These are phyloP conservation scores for Straminergon stramineum DNA, from an alignment of 225 moss, liverwort and hornwort species.

Conservation along the genomic window DNA sequence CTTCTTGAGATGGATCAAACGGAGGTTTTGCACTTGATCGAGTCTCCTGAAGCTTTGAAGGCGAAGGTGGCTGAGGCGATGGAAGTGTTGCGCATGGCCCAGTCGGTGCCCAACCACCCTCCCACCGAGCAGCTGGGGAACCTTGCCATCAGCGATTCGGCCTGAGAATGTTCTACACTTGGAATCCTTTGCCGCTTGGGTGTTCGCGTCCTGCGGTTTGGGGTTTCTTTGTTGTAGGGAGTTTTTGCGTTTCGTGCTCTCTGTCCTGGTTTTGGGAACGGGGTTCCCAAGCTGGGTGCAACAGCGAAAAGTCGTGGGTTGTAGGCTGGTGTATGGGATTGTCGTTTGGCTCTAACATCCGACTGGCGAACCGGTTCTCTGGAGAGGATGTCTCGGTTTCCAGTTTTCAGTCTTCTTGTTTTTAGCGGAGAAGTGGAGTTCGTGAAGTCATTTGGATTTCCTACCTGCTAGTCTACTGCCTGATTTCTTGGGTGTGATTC, in stretches of 20 bases:
- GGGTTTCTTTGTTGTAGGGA: neutral
- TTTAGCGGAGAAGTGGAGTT: slow-evolving; percentile 18
- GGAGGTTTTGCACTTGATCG: slow-evolving; percentile 94
- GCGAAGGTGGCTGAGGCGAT: slow-evolving; percentile 94
- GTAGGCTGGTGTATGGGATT: neutral
- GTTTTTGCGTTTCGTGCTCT: slow-evolving; percentile 19
- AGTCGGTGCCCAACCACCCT: slow-evolving; percentile 37
- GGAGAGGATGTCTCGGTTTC: neutral
- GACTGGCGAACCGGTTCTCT: neutral
- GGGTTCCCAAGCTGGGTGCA: neutral
- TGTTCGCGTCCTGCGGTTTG: neutral
- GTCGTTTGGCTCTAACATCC: neutral
- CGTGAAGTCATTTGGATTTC: neutral
- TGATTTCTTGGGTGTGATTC: slow-evolving; percentile 4
- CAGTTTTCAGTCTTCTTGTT: slow-evolving; percentile 7
- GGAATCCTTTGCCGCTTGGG: neutral
- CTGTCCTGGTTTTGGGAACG: neutral
- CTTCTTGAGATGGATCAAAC: slow-evolving; percentile 98
- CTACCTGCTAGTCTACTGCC: neutral
- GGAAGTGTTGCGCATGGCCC: slow-evolving; percentile 92
- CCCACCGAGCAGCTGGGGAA: slow-evolving; percentile 71
- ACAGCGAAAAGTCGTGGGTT: slow-evolving; percentile 14
- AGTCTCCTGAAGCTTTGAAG: slow-evolving; percentile 88
- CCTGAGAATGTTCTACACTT: slow-evolving; percentile 2
- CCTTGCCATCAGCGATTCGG: slow-evolving; percentile 46